Conservation (phyloP, 495 filamentous ascomycete genomes). For the Niebla homalea region DNA sequence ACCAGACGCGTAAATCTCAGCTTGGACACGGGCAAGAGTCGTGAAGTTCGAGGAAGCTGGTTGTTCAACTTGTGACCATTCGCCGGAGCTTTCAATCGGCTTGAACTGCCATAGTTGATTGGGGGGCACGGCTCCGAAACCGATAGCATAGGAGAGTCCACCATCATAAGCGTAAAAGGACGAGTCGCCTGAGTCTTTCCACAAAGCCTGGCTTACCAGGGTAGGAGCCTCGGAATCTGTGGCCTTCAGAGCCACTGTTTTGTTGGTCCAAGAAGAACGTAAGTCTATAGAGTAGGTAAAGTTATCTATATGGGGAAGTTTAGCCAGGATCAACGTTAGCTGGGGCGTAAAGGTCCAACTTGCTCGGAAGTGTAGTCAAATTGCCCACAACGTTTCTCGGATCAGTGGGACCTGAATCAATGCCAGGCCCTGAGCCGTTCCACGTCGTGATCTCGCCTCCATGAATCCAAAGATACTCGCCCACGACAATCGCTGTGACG, state of each 20-base stretch:
- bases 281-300: conserved; percentile 25
- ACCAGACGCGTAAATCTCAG: conserved; percentile 21
- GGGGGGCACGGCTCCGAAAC: conserved; percentile 9
- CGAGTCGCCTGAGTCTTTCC: not conserved
- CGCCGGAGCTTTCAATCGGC: conserved; percentile 24
- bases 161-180: conserved; percentile 1
- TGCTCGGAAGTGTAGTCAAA: not conserved
- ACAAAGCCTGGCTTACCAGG: not conserved
- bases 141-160: not conserved
- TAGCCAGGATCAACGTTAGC: not conserved
- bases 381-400: not conserved
- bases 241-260: not conserved
- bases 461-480: conserved; percentile 15
- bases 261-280: conserved; percentile 21
- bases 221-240: not conserved
- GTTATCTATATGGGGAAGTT: not conserved
- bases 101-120: conserved; percentile 23
- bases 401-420: conserved; percentile 5
- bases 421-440: not conserved
- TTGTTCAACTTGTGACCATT: conserved; percentile 21
- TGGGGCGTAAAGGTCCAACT: not conserved
- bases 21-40: conserved; percentile 13
- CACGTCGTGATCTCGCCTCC: conserved; percentile 17
- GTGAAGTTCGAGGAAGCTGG: conserved; percentile 17
- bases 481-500: not conserved